A percentile compares a stretch with the other conserved stretches of the same genome.
These are phyloP conservation scores for Ceratobasidium papillatum DNA, from an alignment of 1,284 basidiomycete genomes.

Conservation along the genomic window DNA sequence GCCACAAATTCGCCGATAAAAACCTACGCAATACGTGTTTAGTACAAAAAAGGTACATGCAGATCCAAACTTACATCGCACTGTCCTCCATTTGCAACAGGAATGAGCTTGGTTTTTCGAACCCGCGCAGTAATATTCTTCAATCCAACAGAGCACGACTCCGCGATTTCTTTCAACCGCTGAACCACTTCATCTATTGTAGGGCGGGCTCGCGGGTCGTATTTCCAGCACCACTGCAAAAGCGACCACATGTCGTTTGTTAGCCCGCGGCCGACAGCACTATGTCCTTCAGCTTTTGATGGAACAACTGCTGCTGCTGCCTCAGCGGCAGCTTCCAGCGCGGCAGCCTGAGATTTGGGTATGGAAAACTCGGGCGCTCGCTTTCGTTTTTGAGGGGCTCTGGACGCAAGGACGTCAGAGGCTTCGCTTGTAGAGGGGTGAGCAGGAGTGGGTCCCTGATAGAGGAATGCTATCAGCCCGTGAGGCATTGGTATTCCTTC, in stretches of 20 bases:
- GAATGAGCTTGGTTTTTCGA: slow-evolving; percentile 19
- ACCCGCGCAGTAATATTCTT: slow-evolving; percentile 25
- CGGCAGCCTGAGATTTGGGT: neutral
- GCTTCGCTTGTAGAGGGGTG: slow-evolving; percentile 8
- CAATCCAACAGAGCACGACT: slow-evolving; percentile 2
- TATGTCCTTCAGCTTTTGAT: slow-evolving; percentile 22
- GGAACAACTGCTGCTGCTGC: slow-evolving; percentile 7
- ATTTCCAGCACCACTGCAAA: slow-evolving; percentile 35
- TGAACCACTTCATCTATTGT: slow-evolving; percentile 21
- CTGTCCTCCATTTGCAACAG: slow-evolving; percentile 33
- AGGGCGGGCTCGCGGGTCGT: slow-evolving; percentile 25
- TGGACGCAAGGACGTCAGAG: neutral
- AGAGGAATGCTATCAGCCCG: slow-evolving; percentile 22
- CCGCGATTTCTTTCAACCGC: slow-evolving; percentile 16
- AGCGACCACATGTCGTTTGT: slow-evolving; percentile 33
- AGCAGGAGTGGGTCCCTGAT: slow-evolving; percentile 18
- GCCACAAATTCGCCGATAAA: slow-evolving; percentile 32
- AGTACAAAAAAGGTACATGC: neutral
- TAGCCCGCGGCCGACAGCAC: slow-evolving; percentile 22
- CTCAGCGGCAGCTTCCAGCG: neutral
- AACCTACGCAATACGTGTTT: neutral
- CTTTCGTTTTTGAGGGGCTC: neutral
- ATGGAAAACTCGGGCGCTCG: neutral
- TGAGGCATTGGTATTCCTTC: slow-evolving; percentile 26
- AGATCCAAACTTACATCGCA: slow-evolving; percentile 26